phyloP scores from a whole-genome alignment of 352 stramenopile species.

The Globisporangium orthogonon region DNA sequence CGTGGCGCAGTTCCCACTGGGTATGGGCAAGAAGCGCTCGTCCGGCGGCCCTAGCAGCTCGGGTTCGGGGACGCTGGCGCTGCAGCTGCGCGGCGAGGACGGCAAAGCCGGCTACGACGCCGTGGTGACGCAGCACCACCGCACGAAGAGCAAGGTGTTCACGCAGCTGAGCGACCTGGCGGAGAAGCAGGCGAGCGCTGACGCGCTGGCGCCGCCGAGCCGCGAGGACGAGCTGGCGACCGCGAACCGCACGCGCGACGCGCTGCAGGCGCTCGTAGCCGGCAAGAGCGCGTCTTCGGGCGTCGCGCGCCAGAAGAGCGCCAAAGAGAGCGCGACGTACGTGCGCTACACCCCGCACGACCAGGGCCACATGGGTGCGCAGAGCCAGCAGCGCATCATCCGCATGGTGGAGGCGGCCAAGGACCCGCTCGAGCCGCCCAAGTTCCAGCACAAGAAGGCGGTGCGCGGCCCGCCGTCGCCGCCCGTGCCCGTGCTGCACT shows the following conservation, averaged over 20 bases:
- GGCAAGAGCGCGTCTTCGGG: constrained; percentile 88
- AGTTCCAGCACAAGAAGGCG: constrained; percentile 98
- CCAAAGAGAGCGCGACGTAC: constrained; percentile 77
- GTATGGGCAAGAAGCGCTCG: constrained; percentile 90
- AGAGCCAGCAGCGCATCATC: constrained; percentile 93
- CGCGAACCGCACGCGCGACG: constrained; percentile 65
- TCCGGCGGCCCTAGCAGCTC: background rate
- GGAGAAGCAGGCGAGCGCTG: constrained; percentile 77
- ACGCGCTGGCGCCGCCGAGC: constrained; percentile 29
- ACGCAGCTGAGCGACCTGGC: constrained; percentile 91
- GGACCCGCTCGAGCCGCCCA: constrained; percentile 98
- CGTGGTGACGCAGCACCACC: constrained; percentile 95
- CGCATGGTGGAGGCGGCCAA: constrained; percentile 98
- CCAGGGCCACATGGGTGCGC: constrained; percentile 47
- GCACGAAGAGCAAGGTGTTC: constrained; percentile 93
- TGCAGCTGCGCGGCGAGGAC: constrained; percentile 91
- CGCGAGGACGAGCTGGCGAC: constrained; percentile 70
- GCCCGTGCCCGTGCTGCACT: constrained; percentile 91
- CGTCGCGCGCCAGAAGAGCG: constrained; percentile 87
- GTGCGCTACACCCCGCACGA: constrained; percentile 85
- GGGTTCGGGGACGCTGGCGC: constrained; percentile 55
- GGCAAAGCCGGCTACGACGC: constrained; percentile 92
- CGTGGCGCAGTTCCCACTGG: constrained; percentile 94
- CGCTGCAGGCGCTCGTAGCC: constrained; percentile 87
- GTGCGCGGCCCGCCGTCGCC: constrained; percentile 86